Conservation (phyloP, 805 yeast species). For the Wickerhamia fluorescens region DNA sequence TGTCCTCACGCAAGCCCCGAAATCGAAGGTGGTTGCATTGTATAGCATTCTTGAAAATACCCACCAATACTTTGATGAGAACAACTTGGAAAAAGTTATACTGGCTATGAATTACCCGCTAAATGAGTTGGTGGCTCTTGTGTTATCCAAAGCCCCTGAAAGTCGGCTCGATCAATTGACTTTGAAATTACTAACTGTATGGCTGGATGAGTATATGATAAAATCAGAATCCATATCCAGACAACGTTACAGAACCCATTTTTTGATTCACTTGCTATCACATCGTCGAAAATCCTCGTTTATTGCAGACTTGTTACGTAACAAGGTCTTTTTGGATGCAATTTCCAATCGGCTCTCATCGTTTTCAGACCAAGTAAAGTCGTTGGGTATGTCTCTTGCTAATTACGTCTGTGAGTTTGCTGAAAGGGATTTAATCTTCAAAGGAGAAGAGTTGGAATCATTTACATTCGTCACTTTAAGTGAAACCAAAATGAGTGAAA, state of each 20-base stretch:
- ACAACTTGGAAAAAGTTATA: slow-evolving; percentile 13
- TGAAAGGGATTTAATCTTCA: slow-evolving; percentile 24
- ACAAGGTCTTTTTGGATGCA: slow-evolving; percentile 37
- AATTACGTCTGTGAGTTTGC: slow-evolving; percentile 36
- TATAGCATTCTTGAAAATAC: slow-evolving; percentile 11
- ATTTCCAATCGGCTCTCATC: slow-evolving; percentile 53
- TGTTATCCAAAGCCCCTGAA: slow-evolving; percentile 4
- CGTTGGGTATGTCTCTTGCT: slow-evolving; percentile 53
- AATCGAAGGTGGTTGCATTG: slow-evolving; percentile 11
- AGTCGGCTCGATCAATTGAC: slow-evolving; percentile 3
- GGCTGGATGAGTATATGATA: slow-evolving; percentile 31
- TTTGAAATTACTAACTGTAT: slow-evolving; percentile 4
- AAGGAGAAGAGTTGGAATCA: slow-evolving; percentile 15
- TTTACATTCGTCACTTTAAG: too few species aligned
- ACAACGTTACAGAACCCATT: slow-evolving; percentile 45
- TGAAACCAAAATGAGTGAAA: background rate
- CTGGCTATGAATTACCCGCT: slow-evolving; percentile 8
- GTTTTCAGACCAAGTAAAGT: slow-evolving; percentile 36
- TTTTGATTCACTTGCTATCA: slow-evolving; percentile 33
- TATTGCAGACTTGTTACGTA: slow-evolving; percentile 23
- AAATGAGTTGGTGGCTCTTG: slow-evolving; percentile 11
- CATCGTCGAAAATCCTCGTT: slow-evolving; percentile 12
- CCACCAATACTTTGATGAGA: slow-evolving; percentile 12
- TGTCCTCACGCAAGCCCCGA: too few species aligned
- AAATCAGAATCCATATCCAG: slow-evolving; percentile 29